Percentiles rank a stretch among this genome's conserved stretches.
phyloP scores from a whole-genome alignment of 345 rosid species.

The Mangifera indica region DNA sequence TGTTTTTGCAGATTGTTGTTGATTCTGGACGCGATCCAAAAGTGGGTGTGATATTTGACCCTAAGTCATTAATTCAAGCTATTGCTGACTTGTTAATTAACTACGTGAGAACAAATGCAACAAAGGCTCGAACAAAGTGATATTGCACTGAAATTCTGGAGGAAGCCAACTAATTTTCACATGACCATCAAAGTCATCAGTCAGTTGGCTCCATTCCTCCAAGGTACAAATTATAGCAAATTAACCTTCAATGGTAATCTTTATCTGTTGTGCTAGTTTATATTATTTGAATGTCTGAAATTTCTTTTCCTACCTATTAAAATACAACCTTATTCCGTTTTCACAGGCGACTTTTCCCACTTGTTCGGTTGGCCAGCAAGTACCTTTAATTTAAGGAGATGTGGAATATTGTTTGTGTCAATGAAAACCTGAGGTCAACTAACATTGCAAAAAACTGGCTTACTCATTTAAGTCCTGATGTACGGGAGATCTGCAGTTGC shows the following conservation, averaged over 20 bases:
- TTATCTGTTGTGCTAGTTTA: background rate
- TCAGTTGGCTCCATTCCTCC: background rate
- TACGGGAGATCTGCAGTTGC: background rate
- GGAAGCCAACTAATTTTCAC: background rate
- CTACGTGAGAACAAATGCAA: constrained; percentile 15
- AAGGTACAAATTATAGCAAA: constrained; percentile 3
- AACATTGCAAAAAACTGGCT: background rate
- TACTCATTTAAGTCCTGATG: background rate
- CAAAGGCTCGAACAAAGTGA: background rate
- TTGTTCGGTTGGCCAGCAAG: background rate
- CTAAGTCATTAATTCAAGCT: constrained; percentile 59
- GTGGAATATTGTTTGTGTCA: background rate
- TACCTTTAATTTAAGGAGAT: constrained; percentile 1
- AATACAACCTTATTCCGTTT: background rate
- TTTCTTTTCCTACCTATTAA: background rate
- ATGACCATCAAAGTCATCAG: background rate
- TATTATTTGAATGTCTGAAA: background rate
- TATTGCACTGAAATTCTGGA: background rate
- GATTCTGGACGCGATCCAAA: constrained; percentile 54
- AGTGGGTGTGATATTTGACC: constrained; percentile 62
- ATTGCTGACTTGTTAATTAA: constrained; percentile 47
- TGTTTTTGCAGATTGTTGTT: constrained; percentile 54
- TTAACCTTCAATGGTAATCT: background rate
- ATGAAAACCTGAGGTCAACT: background rate
- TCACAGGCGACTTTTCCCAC: constrained; percentile 2